Evolutionary conservation across 805 yeast species (phyloP).

Genomic region (Priceomyces medius): DNA sequence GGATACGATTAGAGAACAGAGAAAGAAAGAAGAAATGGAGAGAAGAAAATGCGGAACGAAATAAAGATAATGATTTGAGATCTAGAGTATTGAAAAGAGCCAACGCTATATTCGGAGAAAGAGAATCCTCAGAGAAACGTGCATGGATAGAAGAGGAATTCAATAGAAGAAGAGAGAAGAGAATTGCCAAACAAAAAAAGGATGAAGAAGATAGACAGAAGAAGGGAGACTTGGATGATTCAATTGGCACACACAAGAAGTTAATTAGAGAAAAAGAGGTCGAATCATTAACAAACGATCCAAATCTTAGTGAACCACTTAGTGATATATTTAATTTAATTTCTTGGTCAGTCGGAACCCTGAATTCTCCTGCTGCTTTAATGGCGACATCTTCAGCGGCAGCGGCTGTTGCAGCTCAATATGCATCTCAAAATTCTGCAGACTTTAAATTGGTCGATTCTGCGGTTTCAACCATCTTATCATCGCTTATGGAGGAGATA

Average conservation of each 20-base stretch:
- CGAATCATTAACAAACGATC: slow-evolving; percentile 22
- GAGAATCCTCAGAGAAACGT: slow-evolving; percentile 48
- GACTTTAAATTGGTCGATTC: slow-evolving; percentile 23
- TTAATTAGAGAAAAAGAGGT: slow-evolving; percentile 18
- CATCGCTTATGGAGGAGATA: slow-evolving; percentile 22
- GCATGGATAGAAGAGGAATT: slow-evolving; percentile 80
- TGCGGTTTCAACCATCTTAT: slow-evolving; percentile 22
- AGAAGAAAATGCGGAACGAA: slow-evolving; percentile 72
- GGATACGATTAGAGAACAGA: slow-evolving; percentile 64
- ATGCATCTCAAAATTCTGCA: slow-evolving; percentile 22
- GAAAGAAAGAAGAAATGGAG: slow-evolving; percentile 83
- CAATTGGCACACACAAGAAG: slow-evolving; percentile 10
- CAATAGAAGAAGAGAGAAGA: slow-evolving; percentile 57
- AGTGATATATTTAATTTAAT: slow-evolving; percentile 37
- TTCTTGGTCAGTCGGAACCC: slow-evolving; percentile 31
- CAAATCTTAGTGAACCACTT: slow-evolving; percentile 23
- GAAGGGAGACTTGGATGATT: slow-evolving; percentile 13
- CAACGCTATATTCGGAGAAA: slow-evolving; percentile 58
- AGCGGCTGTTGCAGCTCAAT: slow-evolving; percentile 38
- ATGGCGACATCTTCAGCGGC: slow-evolving; percentile 37
- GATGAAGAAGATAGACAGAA: slow-evolving; percentile 19
- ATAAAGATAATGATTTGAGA: slow-evolving; percentile 84
- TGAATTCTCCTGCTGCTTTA: slow-evolving; percentile 32
- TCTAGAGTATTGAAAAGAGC: slow-evolving; percentile 79
- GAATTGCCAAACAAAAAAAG: slow-evolving; percentile 48